Evolutionary conservation across 345 rosid genomes (phyloP), one percentile per base, ranked within the genome.

Genomic region (Arabidopsis arenosa): DNA sequence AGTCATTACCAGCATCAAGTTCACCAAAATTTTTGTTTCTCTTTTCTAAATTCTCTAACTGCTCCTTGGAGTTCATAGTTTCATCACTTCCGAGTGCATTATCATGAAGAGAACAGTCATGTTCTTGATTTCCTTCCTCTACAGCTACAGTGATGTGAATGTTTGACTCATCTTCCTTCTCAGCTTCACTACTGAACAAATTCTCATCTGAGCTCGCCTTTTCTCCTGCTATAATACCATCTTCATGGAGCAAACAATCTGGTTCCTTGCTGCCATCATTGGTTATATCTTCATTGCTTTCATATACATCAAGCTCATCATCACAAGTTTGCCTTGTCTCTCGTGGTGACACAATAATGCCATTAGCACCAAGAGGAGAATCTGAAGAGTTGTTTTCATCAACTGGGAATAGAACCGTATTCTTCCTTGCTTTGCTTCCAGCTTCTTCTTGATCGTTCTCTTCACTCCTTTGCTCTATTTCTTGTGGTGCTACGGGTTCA

Each of bases 191-290:
- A 15, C 23, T 47, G 23, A 5, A 47, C 23, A 47, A 15, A n/a
- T 47, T 53, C 39, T 53, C 51, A 9, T 39, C 52, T 54, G 45
- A 63, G n/a, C 58, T 43, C 55, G 32, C n/a, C 10, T 41, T 73
- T 18, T 53, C 21, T 74, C 58, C n/a, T 10, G 33, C n/a, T 0
- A 57, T 57, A 18, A 7, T 26, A 57, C 7, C 51, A 48, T 52
- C 62, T 52, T 30, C 70, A 7, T 40, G 44, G 32, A 52, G 35
- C 36, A 47, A 23, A 73, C 60, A 8, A 12, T 45, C 8, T 45
- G 52, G 5, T 47, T 66, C 45, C 39, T 65, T 65, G 15, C n/a
- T 9, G 7, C 14, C 30, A 59, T 36, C 64, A 5, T 36, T 8
- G 13, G 17, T 36, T n/a, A 59, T 10, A 59, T 65, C 45, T 59